These are phyloP conservation scores for Phytopythium cucurbitacearum DNA, from an alignment of 352 stramenopile genomes.

Conservation along the genomic window DNA sequence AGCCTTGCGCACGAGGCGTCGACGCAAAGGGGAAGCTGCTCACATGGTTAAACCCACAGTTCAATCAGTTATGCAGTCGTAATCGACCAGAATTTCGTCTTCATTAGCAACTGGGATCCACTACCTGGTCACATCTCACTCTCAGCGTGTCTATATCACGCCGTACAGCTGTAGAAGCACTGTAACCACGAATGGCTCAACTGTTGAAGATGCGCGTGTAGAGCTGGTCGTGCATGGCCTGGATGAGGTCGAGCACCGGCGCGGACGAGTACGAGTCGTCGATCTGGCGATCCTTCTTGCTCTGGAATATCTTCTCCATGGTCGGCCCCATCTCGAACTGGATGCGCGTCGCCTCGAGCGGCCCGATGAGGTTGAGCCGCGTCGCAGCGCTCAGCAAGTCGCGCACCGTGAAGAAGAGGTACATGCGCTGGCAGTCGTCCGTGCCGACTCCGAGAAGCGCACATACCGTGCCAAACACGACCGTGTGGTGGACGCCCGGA, in stretches of 20 bases:
- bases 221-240: conserved; percentile 83
- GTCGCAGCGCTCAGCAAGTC: conserved; percentile 76
- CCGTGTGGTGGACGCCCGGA: conserved; percentile 51
- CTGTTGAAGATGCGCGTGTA: conserved; percentile 90
- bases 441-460: conserved; percentile 40
- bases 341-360: conserved; percentile 61
- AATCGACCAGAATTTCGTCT: too few species aligned
- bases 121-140: too few species aligned
- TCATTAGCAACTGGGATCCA: too few species aligned
- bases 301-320: conserved; percentile 51
- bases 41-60: too few species aligned
- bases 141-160: too few species aligned
- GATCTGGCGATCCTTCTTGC: conserved; percentile 62
- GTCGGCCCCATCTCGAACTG: conserved; percentile 50
- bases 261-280: conserved; percentile 73
- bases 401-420: conserved; percentile 70
- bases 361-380: conserved; percentile 74
- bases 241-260: conserved; percentile 74
- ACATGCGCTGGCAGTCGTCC: conserved; percentile 64
- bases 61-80: too few species aligned
- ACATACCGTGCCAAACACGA: conserved; percentile 68
- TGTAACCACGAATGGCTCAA: conserved; percentile 5
- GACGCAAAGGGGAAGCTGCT: too few species aligned
- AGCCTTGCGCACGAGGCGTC: too few species aligned
- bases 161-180: too few species aligned